phyloP scores from a whole-genome alignment of 2,329 filamentous ascomycete genomes.

The Periconia macrospinosa region DNA sequence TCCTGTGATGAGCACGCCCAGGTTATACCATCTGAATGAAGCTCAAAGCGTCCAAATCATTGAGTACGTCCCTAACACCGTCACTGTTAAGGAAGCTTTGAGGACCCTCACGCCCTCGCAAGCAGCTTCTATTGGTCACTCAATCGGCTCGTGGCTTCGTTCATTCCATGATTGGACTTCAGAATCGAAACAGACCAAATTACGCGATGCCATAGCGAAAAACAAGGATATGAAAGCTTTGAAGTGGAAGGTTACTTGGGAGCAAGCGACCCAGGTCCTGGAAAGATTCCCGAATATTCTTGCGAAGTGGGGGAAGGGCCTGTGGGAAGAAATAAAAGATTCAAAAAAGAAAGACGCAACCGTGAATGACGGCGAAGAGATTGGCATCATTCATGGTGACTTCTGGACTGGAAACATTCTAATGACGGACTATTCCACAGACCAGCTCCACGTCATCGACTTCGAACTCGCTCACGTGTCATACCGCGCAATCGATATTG shows the following conservation, averaged over 20 bases:
- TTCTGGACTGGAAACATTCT: conserved; percentile 14
- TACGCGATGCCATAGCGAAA: background rate
- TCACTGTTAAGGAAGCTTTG: background rate
- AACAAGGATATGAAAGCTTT: conserved; percentile 5
- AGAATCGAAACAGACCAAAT: background rate
- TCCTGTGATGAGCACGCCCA: background rate
- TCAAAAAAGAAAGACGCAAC: background rate
- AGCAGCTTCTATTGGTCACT: background rate
- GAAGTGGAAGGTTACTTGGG: conserved; percentile 8
- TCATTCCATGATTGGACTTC: conserved; percentile 8
- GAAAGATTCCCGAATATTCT: conserved; percentile 3
- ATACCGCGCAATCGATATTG: conserved; percentile 4
- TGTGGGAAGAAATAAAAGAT: conserved; percentile 4
- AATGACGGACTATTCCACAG: background rate
- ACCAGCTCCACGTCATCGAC: conserved; percentile 8
- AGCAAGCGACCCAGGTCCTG: conserved; percentile 1
- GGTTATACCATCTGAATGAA: conserved; percentile 1
- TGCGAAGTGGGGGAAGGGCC: background rate
- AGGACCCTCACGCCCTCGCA: background rate
- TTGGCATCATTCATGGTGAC: conserved; percentile 10
- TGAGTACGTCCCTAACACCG: conserved; percentile 1
- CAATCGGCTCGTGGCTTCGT: conserved; percentile 6
- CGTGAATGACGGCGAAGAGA: background rate
- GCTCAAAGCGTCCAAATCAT: background rate
- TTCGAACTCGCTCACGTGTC: conserved; percentile 8